phyloP scores from a whole-genome alignment of 2,329 filamentous ascomycete species.

The Fusarium floridanum region DNA sequence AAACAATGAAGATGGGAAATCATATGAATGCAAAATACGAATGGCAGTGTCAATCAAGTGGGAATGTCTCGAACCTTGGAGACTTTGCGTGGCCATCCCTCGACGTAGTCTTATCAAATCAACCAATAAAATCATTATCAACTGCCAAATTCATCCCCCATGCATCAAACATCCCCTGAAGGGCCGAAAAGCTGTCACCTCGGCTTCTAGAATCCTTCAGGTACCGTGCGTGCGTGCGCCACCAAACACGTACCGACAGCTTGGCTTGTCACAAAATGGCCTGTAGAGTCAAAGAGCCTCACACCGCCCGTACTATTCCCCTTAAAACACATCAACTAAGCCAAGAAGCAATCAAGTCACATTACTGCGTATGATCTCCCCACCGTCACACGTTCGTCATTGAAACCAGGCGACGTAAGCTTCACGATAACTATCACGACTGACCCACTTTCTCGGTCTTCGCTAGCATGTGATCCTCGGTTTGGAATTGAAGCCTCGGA shows the following conservation, averaged over 20 bases:
- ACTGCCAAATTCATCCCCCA: neutral
- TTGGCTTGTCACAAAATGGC: neutral
- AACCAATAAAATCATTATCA: neutral
- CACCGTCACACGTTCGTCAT: constrained; percentile 2
- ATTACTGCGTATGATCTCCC: neutral
- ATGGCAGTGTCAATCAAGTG: neutral
- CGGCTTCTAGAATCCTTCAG: constrained; percentile 3
- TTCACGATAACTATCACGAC: neutral
- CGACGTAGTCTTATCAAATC: neutral
- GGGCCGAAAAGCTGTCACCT: constrained; percentile 1
- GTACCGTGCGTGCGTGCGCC: neutral
- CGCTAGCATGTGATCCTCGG: constrained; percentile 3
- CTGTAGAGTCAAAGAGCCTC: neutral
- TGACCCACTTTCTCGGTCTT: neutral
- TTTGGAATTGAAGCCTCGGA: neutral
- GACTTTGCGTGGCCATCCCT: neutral
- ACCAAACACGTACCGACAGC: neutral
- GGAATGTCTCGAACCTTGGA: constrained; percentile 1
- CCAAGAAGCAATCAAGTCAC: neutral
- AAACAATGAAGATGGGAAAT: neutral
- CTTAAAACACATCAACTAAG: neutral
- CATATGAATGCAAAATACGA: neutral
- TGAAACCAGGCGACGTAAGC: constrained; percentile 6
- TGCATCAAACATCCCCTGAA: neutral
- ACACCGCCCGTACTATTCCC: neutral